These are phyloP conservation scores for Alternaria alternata DNA, from an alignment of 2,329 filamentous ascomycete genomes.

Conservation along the genomic window DNA sequence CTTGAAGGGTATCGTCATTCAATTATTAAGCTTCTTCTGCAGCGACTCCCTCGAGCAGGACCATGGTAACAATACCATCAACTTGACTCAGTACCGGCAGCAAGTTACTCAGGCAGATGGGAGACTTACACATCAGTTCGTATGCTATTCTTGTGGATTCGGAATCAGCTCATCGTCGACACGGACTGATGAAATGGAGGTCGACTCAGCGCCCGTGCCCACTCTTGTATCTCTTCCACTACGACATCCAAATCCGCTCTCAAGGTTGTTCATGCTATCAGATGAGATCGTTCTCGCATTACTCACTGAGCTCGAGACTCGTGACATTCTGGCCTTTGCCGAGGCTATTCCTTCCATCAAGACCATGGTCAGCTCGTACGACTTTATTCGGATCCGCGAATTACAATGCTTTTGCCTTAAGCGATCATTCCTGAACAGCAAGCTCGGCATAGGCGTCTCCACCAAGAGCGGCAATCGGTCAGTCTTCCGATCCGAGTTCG, in stretches of 20 bases:
- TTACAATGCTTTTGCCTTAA: conserved; percentile 60
- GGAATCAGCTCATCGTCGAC: neutral
- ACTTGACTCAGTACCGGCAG: conserved; percentile 33
- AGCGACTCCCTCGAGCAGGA: conserved; percentile 58
- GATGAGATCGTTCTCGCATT: conserved; percentile 53
- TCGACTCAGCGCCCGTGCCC: neutral
- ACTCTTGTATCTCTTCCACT: neutral
- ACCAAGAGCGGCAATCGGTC: conserved; percentile 28
- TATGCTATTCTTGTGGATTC: neutral
- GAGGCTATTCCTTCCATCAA: conserved; percentile 51
- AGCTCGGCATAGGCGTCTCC: conserved; percentile 57
- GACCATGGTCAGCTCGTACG: conserved; percentile 44
- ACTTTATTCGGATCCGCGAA: conserved; percentile 50
- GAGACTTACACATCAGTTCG: neutral
- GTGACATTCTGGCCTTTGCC: conserved; percentile 51
- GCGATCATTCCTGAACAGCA: conserved; percentile 48
- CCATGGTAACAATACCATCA: conserved; percentile 30
- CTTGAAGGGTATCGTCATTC: conserved; percentile 60
- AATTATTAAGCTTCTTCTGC: conserved; percentile 62
- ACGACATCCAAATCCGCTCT: neutral
- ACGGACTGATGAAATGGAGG: neutral
- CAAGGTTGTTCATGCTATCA: conserved; percentile 45
- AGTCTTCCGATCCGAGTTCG: conserved; percentile 58
- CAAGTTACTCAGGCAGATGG: neutral
- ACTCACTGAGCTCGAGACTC: conserved; percentile 31